Evolutionary conservation across 73 alveolate genomes (phyloP).

Genomic region (Durusdinium trenchii): DNA sequence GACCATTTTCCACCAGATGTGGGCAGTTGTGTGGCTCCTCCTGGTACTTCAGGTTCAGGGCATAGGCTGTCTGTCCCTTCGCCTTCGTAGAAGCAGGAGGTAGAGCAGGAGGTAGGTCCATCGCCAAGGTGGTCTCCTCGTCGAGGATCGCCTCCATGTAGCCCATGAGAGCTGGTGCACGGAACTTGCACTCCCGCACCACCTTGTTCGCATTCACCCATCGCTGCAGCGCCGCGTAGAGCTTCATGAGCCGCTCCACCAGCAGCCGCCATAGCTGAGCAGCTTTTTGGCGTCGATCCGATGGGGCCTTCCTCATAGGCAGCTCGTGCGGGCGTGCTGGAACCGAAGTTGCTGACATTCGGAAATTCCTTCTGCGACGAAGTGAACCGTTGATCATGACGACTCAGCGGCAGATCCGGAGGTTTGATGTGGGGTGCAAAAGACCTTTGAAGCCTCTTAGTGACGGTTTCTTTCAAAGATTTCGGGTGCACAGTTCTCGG

Average conservation of each 20-base stretch:
- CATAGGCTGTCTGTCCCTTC: background rate
- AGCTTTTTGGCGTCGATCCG: background rate
- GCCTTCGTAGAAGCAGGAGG: slow-evolving; percentile 10
- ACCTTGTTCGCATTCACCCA: background rate
- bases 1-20: background rate
- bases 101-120: background rate
- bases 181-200: slow-evolving; percentile 5
- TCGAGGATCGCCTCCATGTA: background rate
- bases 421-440: background rate
- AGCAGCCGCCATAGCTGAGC: background rate
- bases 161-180: slow-evolving; percentile 6
- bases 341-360: too few species aligned
- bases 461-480: background rate
- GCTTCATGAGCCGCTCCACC: background rate
- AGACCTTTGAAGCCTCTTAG: background rate
- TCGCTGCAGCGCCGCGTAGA: background rate
- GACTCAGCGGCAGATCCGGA: background rate
- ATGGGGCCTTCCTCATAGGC: background rate
- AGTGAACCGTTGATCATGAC: too few species aligned
- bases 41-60: background rate
- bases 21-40: background rate
- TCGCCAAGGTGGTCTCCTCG: background rate
- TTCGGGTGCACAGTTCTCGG: too few species aligned
- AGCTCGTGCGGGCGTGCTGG: too few species aligned
- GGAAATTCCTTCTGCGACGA: background rate